Percentiles rank a stretch among this genome's conserved stretches.
Evolutionary conservation across 2,329 filamentous ascomycete genomes (phyloP).

Genomic region (Exophiala dermatitidis): DNA sequence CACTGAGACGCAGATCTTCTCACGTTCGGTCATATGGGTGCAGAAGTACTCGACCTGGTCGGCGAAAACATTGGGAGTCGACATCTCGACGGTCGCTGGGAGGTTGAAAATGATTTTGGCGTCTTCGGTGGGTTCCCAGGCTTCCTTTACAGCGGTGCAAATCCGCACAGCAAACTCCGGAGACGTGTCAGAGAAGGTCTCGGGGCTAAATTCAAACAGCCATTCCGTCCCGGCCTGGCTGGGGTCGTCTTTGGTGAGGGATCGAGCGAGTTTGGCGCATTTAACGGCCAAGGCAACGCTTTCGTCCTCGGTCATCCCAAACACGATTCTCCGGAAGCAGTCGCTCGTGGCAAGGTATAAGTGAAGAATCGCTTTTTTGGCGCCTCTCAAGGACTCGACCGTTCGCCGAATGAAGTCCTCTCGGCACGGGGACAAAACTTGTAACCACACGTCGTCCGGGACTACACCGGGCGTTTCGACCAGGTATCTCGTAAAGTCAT

Average conservation of each 20-base stretch:
- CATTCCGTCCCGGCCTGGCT: constrained; percentile 50
- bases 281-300: constrained; percentile 72
- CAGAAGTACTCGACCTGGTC: constrained; percentile 97
- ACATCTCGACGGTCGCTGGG: constrained; percentile 89
- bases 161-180: constrained; percentile 75
- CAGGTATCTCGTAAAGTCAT: constrained; percentile 83
- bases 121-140: constrained; percentile 71
- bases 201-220: constrained; percentile 45
- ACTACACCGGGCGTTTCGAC: constrained; percentile 76
- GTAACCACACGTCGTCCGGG: constrained; percentile 83
- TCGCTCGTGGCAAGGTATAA: constrained; percentile 94
- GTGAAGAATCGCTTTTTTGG: constrained; percentile 90
- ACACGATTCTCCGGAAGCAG: constrained; percentile 88
- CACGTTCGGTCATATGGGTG: constrained; percentile 70
- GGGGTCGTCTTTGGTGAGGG: constrained; percentile 76
- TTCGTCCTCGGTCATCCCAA: constrained; percentile 77
- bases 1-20: constrained; percentile 81
- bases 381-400: constrained; percentile 77
- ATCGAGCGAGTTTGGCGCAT: constrained; percentile 79
- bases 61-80: constrained; percentile 90
- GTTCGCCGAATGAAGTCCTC: constrained; percentile 84
- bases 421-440: constrained; percentile 86
- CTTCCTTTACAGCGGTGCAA: constrained; percentile 87
- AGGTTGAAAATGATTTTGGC: constrained; percentile 93
- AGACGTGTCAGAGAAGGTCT: constrained; percentile 78